These are phyloP conservation scores for Epichloe uncinata DNA, from an alignment of 2,329 filamentous ascomycete genomes.

Conservation along the genomic window DNA sequence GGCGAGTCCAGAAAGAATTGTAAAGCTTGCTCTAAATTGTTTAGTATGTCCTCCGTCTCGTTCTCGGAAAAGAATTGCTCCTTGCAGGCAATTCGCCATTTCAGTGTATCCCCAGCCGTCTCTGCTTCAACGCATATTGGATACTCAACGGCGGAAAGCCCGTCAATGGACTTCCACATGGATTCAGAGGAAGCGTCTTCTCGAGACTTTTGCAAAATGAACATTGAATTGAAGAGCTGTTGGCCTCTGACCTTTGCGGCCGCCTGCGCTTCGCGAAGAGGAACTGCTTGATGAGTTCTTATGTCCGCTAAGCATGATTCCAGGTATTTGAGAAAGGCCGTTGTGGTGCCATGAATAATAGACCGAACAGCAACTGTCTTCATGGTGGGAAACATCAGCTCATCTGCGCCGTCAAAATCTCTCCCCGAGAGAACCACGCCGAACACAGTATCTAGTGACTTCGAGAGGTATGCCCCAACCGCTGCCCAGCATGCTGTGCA, in stretches of 20 bases:
- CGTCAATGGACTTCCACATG: conserved; percentile 50
- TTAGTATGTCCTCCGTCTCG: conserved; percentile 38
- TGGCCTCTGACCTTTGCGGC: conserved; percentile 20
- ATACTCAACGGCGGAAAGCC: conserved; percentile 61
- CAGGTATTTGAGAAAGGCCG: conserved; percentile 55
- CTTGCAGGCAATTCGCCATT: conserved; percentile 64
- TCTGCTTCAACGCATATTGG: conserved; percentile 76
- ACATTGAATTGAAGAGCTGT: conserved; percentile 41
- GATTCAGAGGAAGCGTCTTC: not conserved
- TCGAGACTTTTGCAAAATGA: conserved; percentile 35
- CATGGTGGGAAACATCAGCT: conserved; percentile 77
- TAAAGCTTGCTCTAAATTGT: conserved; percentile 46
- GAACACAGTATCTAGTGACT: conserved; percentile 63
- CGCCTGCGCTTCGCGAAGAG: conserved; percentile 55
- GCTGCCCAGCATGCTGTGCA: conserved; percentile 67
- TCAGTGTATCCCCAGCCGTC: conserved; percentile 34
- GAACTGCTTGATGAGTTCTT: conserved; percentile 61
- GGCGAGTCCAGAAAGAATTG: conserved; percentile 36
- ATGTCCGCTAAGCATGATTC: conserved; percentile 57
- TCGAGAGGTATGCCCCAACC: conserved; percentile 48
- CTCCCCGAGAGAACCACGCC: conserved; percentile 75
- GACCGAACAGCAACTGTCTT: conserved; percentile 71
- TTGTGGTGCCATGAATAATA: conserved; percentile 54
- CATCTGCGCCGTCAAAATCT: conserved; percentile 55
- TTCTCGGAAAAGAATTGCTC: conserved; percentile 33